A percentile compares a stretch with the other conserved stretches of the same genome.
These are phyloP conservation scores for Nakaseomyces uthaithaninus DNA, from an alignment of 1,139 yeast species.

Conservation along the genomic window DNA sequence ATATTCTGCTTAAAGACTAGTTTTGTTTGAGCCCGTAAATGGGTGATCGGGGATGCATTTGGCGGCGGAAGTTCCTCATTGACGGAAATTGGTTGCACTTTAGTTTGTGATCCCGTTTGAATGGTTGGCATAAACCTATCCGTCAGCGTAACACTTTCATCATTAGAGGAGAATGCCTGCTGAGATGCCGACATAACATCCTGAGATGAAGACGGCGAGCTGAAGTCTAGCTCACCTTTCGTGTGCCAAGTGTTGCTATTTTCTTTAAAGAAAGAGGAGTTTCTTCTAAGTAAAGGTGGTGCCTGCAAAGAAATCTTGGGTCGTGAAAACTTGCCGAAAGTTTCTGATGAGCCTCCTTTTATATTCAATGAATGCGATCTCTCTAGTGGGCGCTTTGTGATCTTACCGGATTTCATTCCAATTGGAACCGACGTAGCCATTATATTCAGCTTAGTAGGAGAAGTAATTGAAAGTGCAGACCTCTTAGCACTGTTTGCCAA, in stretches of 20 bases:
- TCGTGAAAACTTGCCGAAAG: slow-evolving; percentile 11
- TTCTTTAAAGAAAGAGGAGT: slow-evolving; percentile 30
- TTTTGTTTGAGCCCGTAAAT: slow-evolving; percentile 62
- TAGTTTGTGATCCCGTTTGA: slow-evolving; percentile 35
- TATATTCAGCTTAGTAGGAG: slow-evolving; percentile 43
- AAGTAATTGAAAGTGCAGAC: slow-evolving; percentile 34
- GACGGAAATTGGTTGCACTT: slow-evolving; percentile 23
- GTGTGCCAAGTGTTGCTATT: slow-evolving; percentile 9
- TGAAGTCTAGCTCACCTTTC: slow-evolving; percentile 7
- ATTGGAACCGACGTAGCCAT: slow-evolving; percentile 33
- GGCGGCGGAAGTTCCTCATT: slow-evolving; percentile 35
- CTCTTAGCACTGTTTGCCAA: slow-evolving; percentile 20
- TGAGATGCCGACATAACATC: slow-evolving; percentile 6
- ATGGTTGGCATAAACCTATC: slow-evolving; percentile 51
- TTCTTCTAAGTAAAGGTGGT: slow-evolving; percentile 29
- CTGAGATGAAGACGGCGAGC: slow-evolving; percentile 6
- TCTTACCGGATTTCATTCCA: slow-evolving; percentile 31
- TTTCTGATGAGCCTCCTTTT: slow-evolving; percentile 8
- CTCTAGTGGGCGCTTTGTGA: slow-evolving; percentile 19
- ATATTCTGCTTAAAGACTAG: slow-evolving; percentile 74
- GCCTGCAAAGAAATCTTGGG: slow-evolving; percentile 20
- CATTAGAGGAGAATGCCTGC: slow-evolving; percentile 5
- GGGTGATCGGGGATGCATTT: slow-evolving; percentile 42
- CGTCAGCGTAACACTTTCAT: slow-evolving; percentile 16
- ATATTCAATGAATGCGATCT: slow-evolving; percentile 22